Base-by-base conservation (phyloP, 768 basidiomycete genomes). In the Suillus plorans region DNA sequence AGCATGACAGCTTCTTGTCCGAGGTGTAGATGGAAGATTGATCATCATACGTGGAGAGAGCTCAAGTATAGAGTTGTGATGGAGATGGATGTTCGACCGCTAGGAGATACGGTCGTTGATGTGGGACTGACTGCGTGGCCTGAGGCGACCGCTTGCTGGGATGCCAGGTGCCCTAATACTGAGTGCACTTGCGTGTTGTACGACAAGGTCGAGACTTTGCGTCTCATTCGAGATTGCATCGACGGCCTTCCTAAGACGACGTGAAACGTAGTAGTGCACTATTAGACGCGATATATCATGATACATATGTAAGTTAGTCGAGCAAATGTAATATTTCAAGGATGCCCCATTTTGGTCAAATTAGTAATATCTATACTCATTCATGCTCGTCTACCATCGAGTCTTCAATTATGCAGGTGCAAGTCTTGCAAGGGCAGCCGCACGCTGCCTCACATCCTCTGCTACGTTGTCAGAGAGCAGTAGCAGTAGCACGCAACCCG, bases 11-110 rank as follows among this genome's bases (percentile, higher is more conserved):
- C 72, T 3, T 63, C 42, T 25, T 89, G 88, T 68, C 79, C 81
- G 34, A 76, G 82, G 52, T 89, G 88, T 72, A 76, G 81, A 44
- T 73, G 74, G 3, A 47, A 68, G 25, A 82, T 85, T 49, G 83
- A 86, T 66, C 86, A 89, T 71, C 80, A 83, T 61, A 85, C 86
- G 6, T 89, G 88, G 88, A 79, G 85, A 68, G 86, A 88, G 71
- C 79, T 89, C 63, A 89, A 89, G 70, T 80, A 84, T 68, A 81
- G 75, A 56, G 83, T 89, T 61, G 70, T 84, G 5, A 67, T 78
- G 59, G 88, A 88, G 78, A 83, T 89, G 76, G 88, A 89, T 66
- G 66, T 69, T 9, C 80, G 86, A 10, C 86, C 88, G 5, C 74
- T 83, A 18, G 88, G 87, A 5, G 88, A 89, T 69, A 85, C 85